Conservation (phyloP, 1,284 basidiomycete genomes). For the Ceratobasidium sp. region DNA sequence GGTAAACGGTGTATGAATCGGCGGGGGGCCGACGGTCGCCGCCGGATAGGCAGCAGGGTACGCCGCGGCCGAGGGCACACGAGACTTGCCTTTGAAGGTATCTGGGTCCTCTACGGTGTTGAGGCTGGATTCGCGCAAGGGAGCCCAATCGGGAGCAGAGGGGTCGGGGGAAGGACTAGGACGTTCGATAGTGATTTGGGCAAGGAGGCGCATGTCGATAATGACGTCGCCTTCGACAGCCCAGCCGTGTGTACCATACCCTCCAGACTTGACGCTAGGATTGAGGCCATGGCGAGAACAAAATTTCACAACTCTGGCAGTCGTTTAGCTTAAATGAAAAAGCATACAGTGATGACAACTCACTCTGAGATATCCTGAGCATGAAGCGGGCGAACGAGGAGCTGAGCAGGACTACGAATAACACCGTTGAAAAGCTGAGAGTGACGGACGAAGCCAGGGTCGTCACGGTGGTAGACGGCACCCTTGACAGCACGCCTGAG, state of each 20-base stretch:
- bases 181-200: slow-evolving; percentile 74
- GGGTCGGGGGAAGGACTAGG: slow-evolving; percentile 58
- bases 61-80: slow-evolving; percentile 25
- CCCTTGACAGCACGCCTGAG: slow-evolving; percentile 59
- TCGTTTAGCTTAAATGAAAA: slow-evolving; percentile 18
- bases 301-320: slow-evolving; percentile 72
- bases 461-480: slow-evolving; percentile 62
- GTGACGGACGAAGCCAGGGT: slow-evolving; percentile 69
- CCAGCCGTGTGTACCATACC: slow-evolving; percentile 91
- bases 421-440: slow-evolving; percentile 84
- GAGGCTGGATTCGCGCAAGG: slow-evolving; percentile 70
- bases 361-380: slow-evolving; percentile 81
- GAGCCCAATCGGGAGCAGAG: slow-evolving; percentile 67
- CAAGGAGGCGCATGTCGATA: slow-evolving; percentile 79
- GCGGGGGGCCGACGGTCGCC: slow-evolving; percentile 22
- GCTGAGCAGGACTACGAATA: slow-evolving; percentile 69
- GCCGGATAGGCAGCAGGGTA: slow-evolving; percentile 13
- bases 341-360: slow-evolving; percentile 53
- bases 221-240: slow-evolving; percentile 86
- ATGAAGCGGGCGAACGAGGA: slow-evolving; percentile 76
- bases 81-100: slow-evolving; percentile 35
- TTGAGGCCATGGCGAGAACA: slow-evolving; percentile 76
- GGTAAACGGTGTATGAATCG: slow-evolving; percentile 35
- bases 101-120: slow-evolving; percentile 62
- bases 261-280: slow-evolving; percentile 89